Percentiles rank a stretch among this genome's conserved stretches.
Conservation (phyloP, 2,329 filamentous ascomycete species). For the Graphiopsis chlorocephala region DNA sequence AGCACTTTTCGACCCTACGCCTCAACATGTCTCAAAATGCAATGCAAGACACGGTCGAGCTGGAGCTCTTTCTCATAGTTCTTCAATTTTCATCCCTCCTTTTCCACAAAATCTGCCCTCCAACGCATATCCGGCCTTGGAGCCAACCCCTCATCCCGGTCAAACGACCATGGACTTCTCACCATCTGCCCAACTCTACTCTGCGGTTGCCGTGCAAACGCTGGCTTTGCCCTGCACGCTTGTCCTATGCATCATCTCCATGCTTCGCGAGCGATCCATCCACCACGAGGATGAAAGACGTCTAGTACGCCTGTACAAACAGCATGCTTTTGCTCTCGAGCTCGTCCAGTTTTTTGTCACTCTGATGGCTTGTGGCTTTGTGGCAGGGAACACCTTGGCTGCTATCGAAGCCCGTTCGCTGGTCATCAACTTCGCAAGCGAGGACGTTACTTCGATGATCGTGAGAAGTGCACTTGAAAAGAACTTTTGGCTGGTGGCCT, state of each 20-base stretch:
- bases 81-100: background rate
- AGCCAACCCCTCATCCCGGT: background rate
- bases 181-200: background rate
- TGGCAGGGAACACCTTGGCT: background rate
- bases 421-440: background rate
- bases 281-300: background rate
- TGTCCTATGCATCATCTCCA: conserved; percentile 5
- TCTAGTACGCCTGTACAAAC: conserved; percentile 7
- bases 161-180: background rate
- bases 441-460: conserved; percentile 3
- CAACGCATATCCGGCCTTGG: background rate
- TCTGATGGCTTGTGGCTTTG: conserved; percentile 2
- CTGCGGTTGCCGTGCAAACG: background rate
- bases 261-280: conserved; percentile 11
- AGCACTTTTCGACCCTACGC: background rate
- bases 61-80: background rate
- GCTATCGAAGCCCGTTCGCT: background rate
- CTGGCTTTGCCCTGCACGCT: conserved; percentile 1
- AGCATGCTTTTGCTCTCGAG: conserved; percentile 7
- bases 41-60: conserved; percentile 4
- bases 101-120: background rate
- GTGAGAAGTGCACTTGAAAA: background rate
- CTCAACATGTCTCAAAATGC: conserved; percentile 2
- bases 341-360: conserved; percentile 1
- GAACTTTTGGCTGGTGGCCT: background rate